A percentile compares a stretch with the other conserved stretches of the same genome.
Evolutionary conservation across 1,284 basidiomycete species (phyloP).

Genomic region (Cryptococcus floricola): DNA sequence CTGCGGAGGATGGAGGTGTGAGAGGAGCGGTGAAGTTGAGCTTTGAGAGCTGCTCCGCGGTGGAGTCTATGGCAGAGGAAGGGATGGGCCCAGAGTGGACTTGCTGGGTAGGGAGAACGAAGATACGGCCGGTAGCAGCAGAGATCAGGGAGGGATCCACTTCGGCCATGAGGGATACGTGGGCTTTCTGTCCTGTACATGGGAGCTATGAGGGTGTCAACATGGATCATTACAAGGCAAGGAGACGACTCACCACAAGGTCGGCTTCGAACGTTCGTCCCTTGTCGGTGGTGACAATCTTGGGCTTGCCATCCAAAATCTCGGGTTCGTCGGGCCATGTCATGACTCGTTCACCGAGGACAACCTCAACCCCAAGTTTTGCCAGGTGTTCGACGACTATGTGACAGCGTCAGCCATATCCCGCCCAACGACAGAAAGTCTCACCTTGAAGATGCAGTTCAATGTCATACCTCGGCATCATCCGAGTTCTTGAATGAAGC

Average conservation of each 20-base stretch:
- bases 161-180: slow-evolving; percentile 58
- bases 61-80: slow-evolving; percentile 4
- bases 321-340: slow-evolving; percentile 40
- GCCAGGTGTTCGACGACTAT: slow-evolving; percentile 39
- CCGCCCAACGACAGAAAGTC: slow-evolving; percentile 11
- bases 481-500: slow-evolving; percentile 50
- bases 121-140: slow-evolving; percentile 50
- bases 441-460: slow-evolving; percentile 47
- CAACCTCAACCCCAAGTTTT: slow-evolving; percentile 46
- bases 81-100: slow-evolving; percentile 40
- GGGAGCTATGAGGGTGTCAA: slow-evolving; percentile 34
- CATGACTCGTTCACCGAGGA: slow-evolving; percentile 49
- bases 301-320: slow-evolving; percentile 30
- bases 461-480: slow-evolving; percentile 51
- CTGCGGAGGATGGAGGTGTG: slow-evolving; percentile 17
- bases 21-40: slow-evolving; percentile 14
- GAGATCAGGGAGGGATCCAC: slow-evolving; percentile 58
- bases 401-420: background rate
- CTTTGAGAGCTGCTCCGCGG: slow-evolving; percentile 18
- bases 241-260: slow-evolving; percentile 54
- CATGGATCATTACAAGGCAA: background rate
- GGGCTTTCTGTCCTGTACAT: slow-evolving; percentile 72
- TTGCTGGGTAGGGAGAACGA: slow-evolving; percentile 62
- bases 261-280: slow-evolving; percentile 62
- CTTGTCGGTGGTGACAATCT: slow-evolving; percentile 56